A percentile compares a stretch with the other conserved stretches of the same genome.
Evolutionary conservation across 371 early-diverging fungal genomes (phyloP).

Genomic region (Neoconidiobolus thromboides): DNA sequence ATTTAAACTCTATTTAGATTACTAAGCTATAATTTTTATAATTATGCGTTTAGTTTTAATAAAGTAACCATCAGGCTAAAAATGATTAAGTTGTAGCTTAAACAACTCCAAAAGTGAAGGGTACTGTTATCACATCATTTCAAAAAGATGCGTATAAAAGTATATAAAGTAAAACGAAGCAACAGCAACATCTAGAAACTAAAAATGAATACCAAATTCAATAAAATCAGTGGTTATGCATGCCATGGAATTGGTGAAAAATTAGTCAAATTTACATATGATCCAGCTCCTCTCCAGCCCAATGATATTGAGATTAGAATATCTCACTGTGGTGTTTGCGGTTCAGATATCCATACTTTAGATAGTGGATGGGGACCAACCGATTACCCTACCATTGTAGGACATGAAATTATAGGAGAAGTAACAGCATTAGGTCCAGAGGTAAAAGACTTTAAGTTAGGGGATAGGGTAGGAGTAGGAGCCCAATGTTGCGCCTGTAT

Average conservation of each 20-base stretch:
- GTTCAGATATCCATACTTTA: slow-evolving; percentile 38
- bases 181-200: too few species aligned
- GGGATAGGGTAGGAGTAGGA: slow-evolving; percentile 58
- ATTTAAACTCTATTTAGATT: too few species aligned
- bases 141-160: too few species aligned
- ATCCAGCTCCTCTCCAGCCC: slow-evolving; percentile 17
- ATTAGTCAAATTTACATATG: slow-evolving; percentile 14
- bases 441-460: slow-evolving; percentile 30
- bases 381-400: slow-evolving; percentile 22
- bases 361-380: slow-evolving; percentile 32
- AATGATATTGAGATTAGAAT: slow-evolving; percentile 27
- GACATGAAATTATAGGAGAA: slow-evolving; percentile 58
- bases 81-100: too few species aligned
- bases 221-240: neutral
- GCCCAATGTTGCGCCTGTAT: slow-evolving; percentile 30
- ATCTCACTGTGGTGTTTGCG: slow-evolving; percentile 39
- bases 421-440: slow-evolving; percentile 31
- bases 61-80: too few species aligned
- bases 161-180: too few species aligned
- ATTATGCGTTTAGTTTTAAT: too few species aligned
- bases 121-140: too few species aligned
- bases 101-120: too few species aligned
- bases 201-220: too few species aligned
- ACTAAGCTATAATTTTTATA: too few species aligned
- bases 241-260: too few species aligned